Percentiles rank a stretch among this genome's conserved stretches.
Conservation (phyloP, 2,329 filamentous ascomycete genomes). For the Bipolaris oryzae region DNA sequence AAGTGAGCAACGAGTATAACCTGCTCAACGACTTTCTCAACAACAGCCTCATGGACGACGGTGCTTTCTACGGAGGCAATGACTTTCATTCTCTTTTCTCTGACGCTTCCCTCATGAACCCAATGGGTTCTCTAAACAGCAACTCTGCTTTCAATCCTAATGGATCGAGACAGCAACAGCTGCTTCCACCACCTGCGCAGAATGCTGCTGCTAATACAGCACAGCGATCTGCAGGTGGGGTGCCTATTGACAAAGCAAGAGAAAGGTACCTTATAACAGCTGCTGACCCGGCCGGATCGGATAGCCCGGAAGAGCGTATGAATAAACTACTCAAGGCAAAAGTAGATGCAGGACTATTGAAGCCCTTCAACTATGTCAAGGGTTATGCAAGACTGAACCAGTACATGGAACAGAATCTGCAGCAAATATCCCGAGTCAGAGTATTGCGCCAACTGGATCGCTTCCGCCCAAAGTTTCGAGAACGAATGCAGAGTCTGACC, state of each 20-base stretch:
- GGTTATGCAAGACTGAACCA: slow-evolving; percentile 87
- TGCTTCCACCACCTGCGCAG: slow-evolving; percentile 52
- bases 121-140: slow-evolving; percentile 49
- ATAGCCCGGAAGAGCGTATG: slow-evolving; percentile 92
- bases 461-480: slow-evolving; percentile 93
- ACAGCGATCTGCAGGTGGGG: slow-evolving; percentile 65
- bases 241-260: slow-evolving; percentile 72
- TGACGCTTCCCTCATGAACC: slow-evolving; percentile 61
- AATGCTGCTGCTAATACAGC: slow-evolving; percentile 60
- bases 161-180: slow-evolving; percentile 54
- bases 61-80: slow-evolving; percentile 50
- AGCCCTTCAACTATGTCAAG: slow-evolving; percentile 98
- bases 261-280: slow-evolving; percentile 96
- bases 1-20: slow-evolving; percentile 96
- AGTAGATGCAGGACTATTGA: slow-evolving; percentile 91
- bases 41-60: slow-evolving; percentile 82
- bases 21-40: slow-evolving; percentile 95
- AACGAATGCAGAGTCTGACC: slow-evolving; percentile 89
- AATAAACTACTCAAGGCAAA: slow-evolving; percentile 92
- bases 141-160: slow-evolving; percentile 44
- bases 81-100: slow-evolving; percentile 62
- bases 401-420: slow-evolving; percentile 90
- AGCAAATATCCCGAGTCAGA: slow-evolving; percentile 81
- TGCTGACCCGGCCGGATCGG: slow-evolving; percentile 85
- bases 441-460: slow-evolving; percentile 89